Conservation (phyloP, 805 yeast genomes). For the Myxozyma sirexii region DNA sequence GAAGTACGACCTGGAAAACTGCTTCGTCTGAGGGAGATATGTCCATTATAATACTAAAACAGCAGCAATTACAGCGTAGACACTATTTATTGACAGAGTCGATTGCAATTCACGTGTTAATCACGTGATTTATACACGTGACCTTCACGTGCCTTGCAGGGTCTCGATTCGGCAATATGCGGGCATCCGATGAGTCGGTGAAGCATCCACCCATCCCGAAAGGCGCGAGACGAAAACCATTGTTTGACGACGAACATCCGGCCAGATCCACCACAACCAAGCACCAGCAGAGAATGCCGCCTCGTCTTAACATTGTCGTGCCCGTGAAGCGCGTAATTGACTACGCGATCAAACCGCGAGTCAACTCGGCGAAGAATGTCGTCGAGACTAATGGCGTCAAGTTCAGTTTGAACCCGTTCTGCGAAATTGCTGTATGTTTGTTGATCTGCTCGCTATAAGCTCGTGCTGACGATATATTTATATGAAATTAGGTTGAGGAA, state of each 20-base stretch:
- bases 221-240: too few species aligned
- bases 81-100: too few species aligned
- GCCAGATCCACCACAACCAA: too few species aligned
- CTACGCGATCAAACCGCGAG: slow-evolving; percentile 88
- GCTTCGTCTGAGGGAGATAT: background rate
- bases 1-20: background rate
- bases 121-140: background rate
- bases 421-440: slow-evolving; percentile 76
- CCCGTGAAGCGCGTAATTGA: slow-evolving; percentile 96
- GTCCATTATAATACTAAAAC: background rate
- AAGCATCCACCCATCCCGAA: too few species aligned
- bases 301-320: slow-evolving; percentile 61
- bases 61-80: too few species aligned
- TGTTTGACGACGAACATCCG: background rate
- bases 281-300: slow-evolving; percentile 14
- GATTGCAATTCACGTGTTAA: background rate
- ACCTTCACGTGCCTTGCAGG: too few species aligned
- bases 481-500: slow-evolving; percentile 64
- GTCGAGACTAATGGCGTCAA: slow-evolving; percentile 88
- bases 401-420: slow-evolving; percentile 93
- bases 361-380: slow-evolving; percentile 81
- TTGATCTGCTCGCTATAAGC: background rate
- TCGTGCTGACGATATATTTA: background rate
- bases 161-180: too few species aligned
- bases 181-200: too few species aligned